Conservation (phyloP, 306 rosid genomes). For the Oemleria cerasiformis region DNA sequence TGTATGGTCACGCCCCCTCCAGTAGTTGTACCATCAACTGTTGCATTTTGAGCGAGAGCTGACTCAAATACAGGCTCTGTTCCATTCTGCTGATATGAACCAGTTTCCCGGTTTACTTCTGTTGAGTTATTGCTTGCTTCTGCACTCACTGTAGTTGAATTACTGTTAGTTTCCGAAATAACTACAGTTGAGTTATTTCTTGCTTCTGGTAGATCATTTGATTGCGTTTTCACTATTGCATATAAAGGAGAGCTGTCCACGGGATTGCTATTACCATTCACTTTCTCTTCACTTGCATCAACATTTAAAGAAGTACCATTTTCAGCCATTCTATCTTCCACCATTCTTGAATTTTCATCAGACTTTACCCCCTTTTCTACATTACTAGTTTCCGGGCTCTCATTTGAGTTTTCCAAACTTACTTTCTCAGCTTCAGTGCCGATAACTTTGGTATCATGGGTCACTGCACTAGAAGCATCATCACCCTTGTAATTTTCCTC, state of each 20-base stretch:
- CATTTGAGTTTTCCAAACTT: slow-evolving; percentile 42
- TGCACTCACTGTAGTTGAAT: slow-evolving; percentile 17
- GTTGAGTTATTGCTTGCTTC: slow-evolving; percentile 18
- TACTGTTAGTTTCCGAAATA: slow-evolving; percentile 31
- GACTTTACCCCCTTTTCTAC: slow-evolving; percentile 33
- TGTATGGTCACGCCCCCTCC: slow-evolving; percentile 27
- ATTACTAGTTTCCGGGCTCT: slow-evolving; percentile 27
- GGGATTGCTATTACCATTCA: slow-evolving; percentile 26
- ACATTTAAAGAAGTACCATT: slow-evolving; percentile 31
- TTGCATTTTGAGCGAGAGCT: slow-evolving; percentile 23
- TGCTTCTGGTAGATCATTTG: slow-evolving; percentile 33
- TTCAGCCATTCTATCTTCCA: slow-evolving; percentile 27
- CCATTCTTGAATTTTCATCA: slow-evolving; percentile 31
- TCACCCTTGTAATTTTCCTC: slow-evolving; percentile 91
- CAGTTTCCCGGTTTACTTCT: slow-evolving; percentile 1
- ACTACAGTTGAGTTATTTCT: slow-evolving; percentile 26
- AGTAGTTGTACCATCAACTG: slow-evolving; percentile 21
- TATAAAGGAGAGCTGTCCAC: slow-evolving; percentile 27
- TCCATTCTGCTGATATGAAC: slow-evolving; percentile 40
- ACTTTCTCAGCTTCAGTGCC: slow-evolving; percentile 34
- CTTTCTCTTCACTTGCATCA: slow-evolving; percentile 31
- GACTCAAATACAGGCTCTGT: slow-evolving; percentile 16
- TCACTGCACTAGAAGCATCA: slow-evolving; percentile 97
- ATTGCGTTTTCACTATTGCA: slow-evolving; percentile 24
- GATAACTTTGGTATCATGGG: slow-evolving; percentile 60